Evolutionary conservation across 202 grass and related monocot genomes (phyloP).

Genomic region (Musa balbisiana): DNA sequence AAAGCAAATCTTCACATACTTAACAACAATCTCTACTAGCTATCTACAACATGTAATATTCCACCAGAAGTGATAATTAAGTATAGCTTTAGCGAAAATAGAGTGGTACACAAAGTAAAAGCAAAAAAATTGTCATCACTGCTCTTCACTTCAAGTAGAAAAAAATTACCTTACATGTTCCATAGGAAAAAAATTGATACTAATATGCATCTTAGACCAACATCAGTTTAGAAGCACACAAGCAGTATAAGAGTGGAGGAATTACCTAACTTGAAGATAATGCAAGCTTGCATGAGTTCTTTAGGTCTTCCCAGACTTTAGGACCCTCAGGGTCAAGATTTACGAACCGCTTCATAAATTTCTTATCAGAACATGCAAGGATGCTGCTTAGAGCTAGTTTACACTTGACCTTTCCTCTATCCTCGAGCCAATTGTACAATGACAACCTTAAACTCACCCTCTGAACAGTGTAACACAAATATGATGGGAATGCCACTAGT

Average conservation of each 20-base stretch:
- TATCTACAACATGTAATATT: too few relatives aligned
- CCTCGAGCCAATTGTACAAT: slow-evolving; percentile 58
- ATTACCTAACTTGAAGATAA: slow-evolving; percentile 9
- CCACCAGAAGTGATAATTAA: too few relatives aligned
- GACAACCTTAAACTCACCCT: slow-evolving; percentile 47
- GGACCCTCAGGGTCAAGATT: slow-evolving; percentile 27
- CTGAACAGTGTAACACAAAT: slow-evolving; percentile 40
- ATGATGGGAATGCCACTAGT: slow-evolving; percentile 37
- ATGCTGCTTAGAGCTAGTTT: slow-evolving; percentile 39
- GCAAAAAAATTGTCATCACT: too few relatives aligned
- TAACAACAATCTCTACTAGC: too few relatives aligned
- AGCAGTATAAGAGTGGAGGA: not conserved
- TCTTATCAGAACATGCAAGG: slow-evolving; percentile 44
- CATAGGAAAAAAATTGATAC: not conserved
- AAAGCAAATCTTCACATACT: too few relatives aligned
- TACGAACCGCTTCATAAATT: slow-evolving; percentile 29
- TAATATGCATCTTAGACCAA: not conserved
- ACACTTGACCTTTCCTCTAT: slow-evolving; percentile 27
- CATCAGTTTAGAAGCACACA: not conserved
- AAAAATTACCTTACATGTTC: not conserved
- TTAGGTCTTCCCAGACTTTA: slow-evolving; percentile 44
- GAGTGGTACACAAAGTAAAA: too few relatives aligned
- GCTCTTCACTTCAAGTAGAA: not conserved
- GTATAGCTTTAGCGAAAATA: too few relatives aligned
- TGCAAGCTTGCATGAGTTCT: slow-evolving; percentile 20